Conservation (phyloP, 2,329 filamentous ascomycete species). For the Fusarium verrucosum region DNA sequence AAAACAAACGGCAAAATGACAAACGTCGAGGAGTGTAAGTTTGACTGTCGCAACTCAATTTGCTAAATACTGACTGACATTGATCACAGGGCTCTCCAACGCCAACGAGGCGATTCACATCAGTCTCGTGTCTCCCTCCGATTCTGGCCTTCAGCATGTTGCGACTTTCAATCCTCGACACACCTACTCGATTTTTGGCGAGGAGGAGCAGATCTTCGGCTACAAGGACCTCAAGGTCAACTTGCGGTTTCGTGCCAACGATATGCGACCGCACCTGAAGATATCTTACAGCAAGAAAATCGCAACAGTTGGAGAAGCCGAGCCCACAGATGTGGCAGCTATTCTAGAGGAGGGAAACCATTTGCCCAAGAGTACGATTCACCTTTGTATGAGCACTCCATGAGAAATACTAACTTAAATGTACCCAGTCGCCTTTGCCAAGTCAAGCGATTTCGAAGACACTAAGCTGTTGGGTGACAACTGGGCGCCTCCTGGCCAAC, state of each 20-base stretch:
- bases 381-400: constrained; percentile 7
- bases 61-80: constrained; percentile 29
- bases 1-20: constrained; percentile 39
- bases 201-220: constrained; percentile 91
- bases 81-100: constrained; percentile 63
- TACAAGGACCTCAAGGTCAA: constrained; percentile 84
- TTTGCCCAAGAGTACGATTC: constrained; percentile 69
- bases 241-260: constrained; percentile 71
- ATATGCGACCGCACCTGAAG: constrained; percentile 81
- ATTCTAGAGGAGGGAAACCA: constrained; percentile 71
- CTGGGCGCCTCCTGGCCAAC: constrained; percentile 79
- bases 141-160: constrained; percentile 63
- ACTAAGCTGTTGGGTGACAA: constrained; percentile 58
- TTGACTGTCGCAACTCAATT: neutral
- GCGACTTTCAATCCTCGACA: constrained; percentile 83
- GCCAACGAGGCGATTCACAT: constrained; percentile 71
- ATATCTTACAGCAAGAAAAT: constrained; percentile 78
- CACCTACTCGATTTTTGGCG: constrained; percentile 91
- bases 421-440: constrained; percentile 73
- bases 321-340: constrained; percentile 73
- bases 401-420: constrained; percentile 21
- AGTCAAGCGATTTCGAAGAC: constrained; percentile 68
- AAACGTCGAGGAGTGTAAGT: constrained; percentile 50
- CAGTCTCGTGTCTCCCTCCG: constrained; percentile 63
- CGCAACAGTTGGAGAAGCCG: constrained; percentile 71